Base-by-base conservation (phyloP, 2,329 filamentous ascomycete species). In the Metarhizium robertsii region DNA sequence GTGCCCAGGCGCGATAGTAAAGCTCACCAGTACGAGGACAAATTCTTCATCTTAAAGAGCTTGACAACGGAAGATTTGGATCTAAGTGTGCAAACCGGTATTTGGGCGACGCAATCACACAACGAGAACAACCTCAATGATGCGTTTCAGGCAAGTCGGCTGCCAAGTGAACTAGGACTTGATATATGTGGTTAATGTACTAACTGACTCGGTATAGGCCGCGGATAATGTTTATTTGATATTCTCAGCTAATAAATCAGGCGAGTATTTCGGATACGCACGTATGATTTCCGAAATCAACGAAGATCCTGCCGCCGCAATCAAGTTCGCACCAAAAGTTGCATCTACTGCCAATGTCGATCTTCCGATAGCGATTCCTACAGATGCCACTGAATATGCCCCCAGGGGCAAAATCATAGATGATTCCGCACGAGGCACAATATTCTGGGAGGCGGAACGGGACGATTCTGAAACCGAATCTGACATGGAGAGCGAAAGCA, bases 171-270 rank as follows among this genome's bases (percentile, higher is more conserved):
- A 45, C n/a, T 10, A 29, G 43, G 32, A 10, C 11, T 25, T 25
- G 25, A 25, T 25, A 25, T 25, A 38, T 11, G 14, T n/a, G 1
- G 3, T 5, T 34, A 18, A 2, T 11, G 25, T 18, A 20, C 50
- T 48, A 16, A 58, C 32, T 45, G 2, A 3, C 38, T 36, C 16
- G 18, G 14, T n/a, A 7, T 43, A 95, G 91, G 75, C 78, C 10
- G 83, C 85, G 14, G 89, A 95, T 53, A 89, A 87, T 64, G 92
- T 97, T 1, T 96, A 92, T 65, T 77, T 97, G 34, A 83, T 97
- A 14, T 97, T 97, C 69, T 97, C 92, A 1, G 92, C 92, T 13
- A 97, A 97, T 71, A 96, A 96, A 66, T 96, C 92, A 0, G 92
- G 92, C 13, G 92, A 96, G 70, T 97, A 96, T 67, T 96, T 94